phyloP scores from a whole-genome alignment of 768 basidiomycete genomes.

The Collybia sp. region DNA sequence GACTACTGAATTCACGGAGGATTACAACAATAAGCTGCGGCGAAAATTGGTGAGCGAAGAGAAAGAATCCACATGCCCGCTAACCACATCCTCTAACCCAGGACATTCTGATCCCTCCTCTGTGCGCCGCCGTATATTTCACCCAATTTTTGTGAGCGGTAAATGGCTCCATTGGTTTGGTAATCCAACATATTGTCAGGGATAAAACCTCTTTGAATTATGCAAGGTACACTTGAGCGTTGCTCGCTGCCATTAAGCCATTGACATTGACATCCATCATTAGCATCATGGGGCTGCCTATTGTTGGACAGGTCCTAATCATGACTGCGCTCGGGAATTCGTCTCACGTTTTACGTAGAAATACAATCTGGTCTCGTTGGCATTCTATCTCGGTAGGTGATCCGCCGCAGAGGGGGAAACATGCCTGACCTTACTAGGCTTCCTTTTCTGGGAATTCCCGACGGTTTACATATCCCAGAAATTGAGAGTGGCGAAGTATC shows the following conservation, averaged over 20 bases:
- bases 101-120: constrained; percentile 49
- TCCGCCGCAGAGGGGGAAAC: too few species aligned
- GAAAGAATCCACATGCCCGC: background rate
- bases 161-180: background rate
- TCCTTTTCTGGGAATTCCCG: constrained; percentile 59
- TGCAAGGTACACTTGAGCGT: constrained; percentile 42
- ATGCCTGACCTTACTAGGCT: constrained; percentile 27
- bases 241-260: background rate
- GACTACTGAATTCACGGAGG: constrained; percentile 50
- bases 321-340: background rate
- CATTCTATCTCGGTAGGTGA: constrained; percentile 53
- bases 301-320: constrained; percentile 46
- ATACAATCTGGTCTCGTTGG: constrained; percentile 60
- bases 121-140: constrained; percentile 65
- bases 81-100: constrained; percentile 8
- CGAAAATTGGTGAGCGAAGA: constrained; percentile 46
- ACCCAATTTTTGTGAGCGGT: constrained; percentile 54
- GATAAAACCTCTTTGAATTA: constrained; percentile 71
- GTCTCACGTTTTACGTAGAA: constrained; percentile 26
- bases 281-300: constrained; percentile 65
- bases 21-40: constrained; percentile 52
- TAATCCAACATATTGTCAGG: constrained; percentile 20
- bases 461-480: constrained; percentile 65
- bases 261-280: background rate
- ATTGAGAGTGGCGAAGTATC: constrained; percentile 53